A percentile compares a stretch with the other conserved stretches of the same genome.
Conservation (phyloP, 106 monocot species). For the Allium sativum region DNA sequence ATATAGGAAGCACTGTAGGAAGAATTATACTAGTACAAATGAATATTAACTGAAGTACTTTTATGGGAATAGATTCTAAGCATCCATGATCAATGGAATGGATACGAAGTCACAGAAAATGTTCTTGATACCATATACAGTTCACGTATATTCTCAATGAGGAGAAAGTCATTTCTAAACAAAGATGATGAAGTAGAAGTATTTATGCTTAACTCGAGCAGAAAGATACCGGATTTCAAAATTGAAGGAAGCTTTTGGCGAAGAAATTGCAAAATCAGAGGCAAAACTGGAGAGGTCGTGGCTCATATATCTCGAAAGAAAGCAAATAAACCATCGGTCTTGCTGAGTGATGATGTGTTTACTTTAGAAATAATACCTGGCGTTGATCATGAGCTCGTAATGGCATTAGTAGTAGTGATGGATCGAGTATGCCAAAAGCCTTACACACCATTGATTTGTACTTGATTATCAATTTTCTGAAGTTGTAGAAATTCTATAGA, state of each 20-base stretch:
- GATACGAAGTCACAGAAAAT: conserved; percentile 26
- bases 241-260: conserved; percentile 53
- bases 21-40: too few relatives aligned
- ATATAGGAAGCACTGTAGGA: too few relatives aligned
- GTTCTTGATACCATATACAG: conserved; percentile 3
- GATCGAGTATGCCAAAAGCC: conserved; percentile 56
- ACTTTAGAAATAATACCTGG: conserved; percentile 40
- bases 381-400: conserved; percentile 43
- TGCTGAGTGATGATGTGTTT: conserved; percentile 64
- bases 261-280: conserved; percentile 43
- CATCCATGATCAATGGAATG: conserved; percentile 71
- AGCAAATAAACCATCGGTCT: conserved; percentile 19
- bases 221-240: conserved; percentile 19
- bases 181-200: conserved; percentile 34
- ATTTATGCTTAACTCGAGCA: conserved; percentile 13
- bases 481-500: too few relatives aligned
- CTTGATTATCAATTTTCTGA: too few relatives aligned
- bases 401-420: conserved; percentile 75
- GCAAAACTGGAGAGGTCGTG: conserved; percentile 28
- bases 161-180: conserved; percentile 27
- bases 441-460: conserved; percentile 2
- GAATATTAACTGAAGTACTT: too few relatives aligned
- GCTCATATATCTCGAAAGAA: conserved; percentile 56
- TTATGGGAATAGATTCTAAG: conserved; percentile 39
- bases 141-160: conserved; percentile 50